phyloP scores from a whole-genome alignment of 192 early-diverging fungal genomes.

The Coemansia sp. region DNA sequence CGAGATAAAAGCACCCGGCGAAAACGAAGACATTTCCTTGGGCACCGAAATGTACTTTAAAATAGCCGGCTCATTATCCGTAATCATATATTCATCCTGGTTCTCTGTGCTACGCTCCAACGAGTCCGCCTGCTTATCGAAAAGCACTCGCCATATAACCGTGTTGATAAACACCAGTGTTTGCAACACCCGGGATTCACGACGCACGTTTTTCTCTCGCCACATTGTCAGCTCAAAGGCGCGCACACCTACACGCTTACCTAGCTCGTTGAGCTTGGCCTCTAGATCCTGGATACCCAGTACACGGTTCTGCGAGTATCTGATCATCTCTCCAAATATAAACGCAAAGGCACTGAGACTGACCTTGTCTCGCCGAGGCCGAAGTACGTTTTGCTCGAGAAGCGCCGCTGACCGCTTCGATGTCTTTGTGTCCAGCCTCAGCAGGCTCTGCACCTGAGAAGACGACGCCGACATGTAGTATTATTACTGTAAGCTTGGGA shows the following conservation, averaged over 20 bases:
- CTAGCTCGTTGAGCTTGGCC: slow-evolving; percentile 86
- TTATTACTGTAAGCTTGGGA: too few species aligned
- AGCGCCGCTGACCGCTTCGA: slow-evolving; percentile 53
- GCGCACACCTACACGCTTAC: slow-evolving; percentile 90
- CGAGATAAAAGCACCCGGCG: slow-evolving; percentile 91
- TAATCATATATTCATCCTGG: slow-evolving; percentile 99
- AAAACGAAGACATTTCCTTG: slow-evolving; percentile 87
- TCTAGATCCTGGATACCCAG: slow-evolving; percentile 94
- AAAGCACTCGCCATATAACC: slow-evolving; percentile 90
- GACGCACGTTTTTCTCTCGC: slow-evolving; percentile 83
- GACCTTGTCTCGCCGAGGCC: slow-evolving; percentile 70
- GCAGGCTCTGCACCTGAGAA: slow-evolving; percentile 22
- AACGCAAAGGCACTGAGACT: slow-evolving; percentile 82
- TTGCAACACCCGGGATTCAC: slow-evolving; percentile 85
- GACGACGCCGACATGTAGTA: background rate
- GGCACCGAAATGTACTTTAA: slow-evolving; percentile 92
- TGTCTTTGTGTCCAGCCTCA: slow-evolving; percentile 35
- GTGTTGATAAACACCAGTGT: slow-evolving; percentile 93
- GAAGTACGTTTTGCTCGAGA: slow-evolving; percentile 73
- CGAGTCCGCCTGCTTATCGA: slow-evolving; percentile 95
- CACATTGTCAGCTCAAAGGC: slow-evolving; percentile 84
- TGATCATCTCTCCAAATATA: slow-evolving; percentile 92
- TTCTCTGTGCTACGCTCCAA: slow-evolving; percentile 94
- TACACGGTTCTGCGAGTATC: slow-evolving; percentile 94
- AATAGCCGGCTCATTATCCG: slow-evolving; percentile 93